Evolutionary conservation across 805 yeast genomes (phyloP), one percentile per base, ranked within the genome.

Genomic region (Phaffomyces opuntiae): DNA sequence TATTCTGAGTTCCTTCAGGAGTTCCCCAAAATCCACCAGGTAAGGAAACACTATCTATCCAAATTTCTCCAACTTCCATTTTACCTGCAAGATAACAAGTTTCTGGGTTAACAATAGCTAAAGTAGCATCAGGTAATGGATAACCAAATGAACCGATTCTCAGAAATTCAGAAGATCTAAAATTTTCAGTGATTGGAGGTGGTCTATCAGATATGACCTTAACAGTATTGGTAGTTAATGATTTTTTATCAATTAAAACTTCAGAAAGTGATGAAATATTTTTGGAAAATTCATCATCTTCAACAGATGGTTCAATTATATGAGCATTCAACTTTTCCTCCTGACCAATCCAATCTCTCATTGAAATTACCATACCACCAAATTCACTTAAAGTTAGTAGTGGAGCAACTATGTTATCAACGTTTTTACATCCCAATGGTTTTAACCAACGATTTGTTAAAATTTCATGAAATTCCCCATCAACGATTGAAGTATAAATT

Each of bases 51-150:
- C 95, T 83, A 56, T 90, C 96, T n/a, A 93, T 86, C 98, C 98
- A 93, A 32, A 93, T 82, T 63, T 93, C 99, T 26, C 99, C 99
- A 14, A 93, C 87, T 51, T 84, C 87, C 57, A 86, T 77, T 40
- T 75, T 82, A 3, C 81, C 79, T 5, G 87, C 85, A 16, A 93
- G 67, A 2, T 81, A 69, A 34, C 82, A 75, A 48, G 91, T 87
- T 49, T 93, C 98, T 0, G 98, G 98, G 60, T 95, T 89, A 0
- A 93, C 98, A 27, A 93, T 78, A 0, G 97, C 97, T 31, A 91
- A 62, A 0, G 95, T 87, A 0, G 97, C 91, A 66, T 91, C 96
- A 0, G 97, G 96, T 2, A 93, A 63, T 1, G 99, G 98, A 57
- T 74, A 88, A 0, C 99, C 99, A 71, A 91, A 93, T 0, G 96